phyloP scores from a whole-genome alignment of 768 basidiomycete species.

The Clitopilus passeckerianus region DNA sequence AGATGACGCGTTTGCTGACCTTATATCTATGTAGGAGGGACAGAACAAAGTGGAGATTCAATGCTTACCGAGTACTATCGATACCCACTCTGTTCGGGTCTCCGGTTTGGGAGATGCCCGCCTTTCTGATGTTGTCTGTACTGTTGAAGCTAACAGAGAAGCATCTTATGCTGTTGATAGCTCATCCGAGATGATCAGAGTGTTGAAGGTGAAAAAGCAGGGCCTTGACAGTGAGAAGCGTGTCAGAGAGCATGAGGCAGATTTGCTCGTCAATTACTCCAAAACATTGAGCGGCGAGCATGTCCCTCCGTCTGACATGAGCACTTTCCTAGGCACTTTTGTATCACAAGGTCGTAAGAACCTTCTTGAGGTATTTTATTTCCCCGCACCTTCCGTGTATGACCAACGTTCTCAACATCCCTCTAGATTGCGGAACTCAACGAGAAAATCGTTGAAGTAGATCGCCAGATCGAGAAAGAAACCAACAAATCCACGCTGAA shows the following conservation, averaged over 20 bases:
- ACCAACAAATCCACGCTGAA: slow-evolving; percentile 23
- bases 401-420: neutral
- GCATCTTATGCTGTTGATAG: slow-evolving; percentile 12
- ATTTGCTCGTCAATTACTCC: slow-evolving; percentile 38
- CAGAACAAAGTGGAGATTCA: slow-evolving; percentile 46
- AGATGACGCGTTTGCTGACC: neutral
- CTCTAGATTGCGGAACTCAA: slow-evolving; percentile 26
- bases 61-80: slow-evolving; percentile 44
- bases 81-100: slow-evolving; percentile 48
- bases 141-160: slow-evolving; percentile 18
- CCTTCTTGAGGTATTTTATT: slow-evolving; percentile 22
- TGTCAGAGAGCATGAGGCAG: slow-evolving; percentile 34
- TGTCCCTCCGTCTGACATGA: slow-evolving; percentile 30
- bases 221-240: slow-evolving; percentile 31
- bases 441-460: slow-evolving; percentile 34
- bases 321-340: slow-evolving; percentile 35
- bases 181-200: slow-evolving; percentile 28
- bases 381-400: neutral
- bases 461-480: slow-evolving; percentile 33
- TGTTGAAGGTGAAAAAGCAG: slow-evolving; percentile 27
- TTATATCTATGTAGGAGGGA: slow-evolving; percentile 34
- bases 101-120: slow-evolving; percentile 43
- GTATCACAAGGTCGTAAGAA: slow-evolving; percentile 30
- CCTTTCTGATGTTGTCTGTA: slow-evolving; percentile 54
- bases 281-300: slow-evolving; percentile 39